Percentiles rank a stretch among this genome's conserved stretches.
These are phyloP conservation scores for Solanum microdontum DNA, from an alignment of 257 asterid genomes.

Conservation along the genomic window DNA sequence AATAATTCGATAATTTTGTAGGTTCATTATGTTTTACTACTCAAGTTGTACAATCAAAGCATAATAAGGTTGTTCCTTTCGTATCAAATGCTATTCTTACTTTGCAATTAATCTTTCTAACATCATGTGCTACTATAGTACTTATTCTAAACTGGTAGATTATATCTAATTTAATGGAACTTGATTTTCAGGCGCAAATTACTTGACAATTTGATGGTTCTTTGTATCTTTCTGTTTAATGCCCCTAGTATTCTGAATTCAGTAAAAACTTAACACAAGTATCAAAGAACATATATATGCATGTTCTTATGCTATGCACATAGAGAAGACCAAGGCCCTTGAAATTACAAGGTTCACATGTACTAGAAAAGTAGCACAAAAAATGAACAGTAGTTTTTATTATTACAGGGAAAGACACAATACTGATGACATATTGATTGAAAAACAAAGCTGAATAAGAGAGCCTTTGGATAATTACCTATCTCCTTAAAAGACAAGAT, in stretches of 20 bases:
- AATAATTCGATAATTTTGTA: background rate
- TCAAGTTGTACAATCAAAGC: background rate
- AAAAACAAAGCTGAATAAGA: background rate
- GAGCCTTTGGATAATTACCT: background rate
- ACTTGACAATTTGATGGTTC: background rate
- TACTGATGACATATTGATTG: background rate
- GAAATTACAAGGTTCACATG: background rate
- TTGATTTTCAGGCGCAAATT: too few species aligned
- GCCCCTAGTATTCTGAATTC: background rate
- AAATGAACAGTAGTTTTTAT: background rate
- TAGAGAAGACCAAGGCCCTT: background rate
- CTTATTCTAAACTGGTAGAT: too few species aligned
- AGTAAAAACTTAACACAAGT: background rate
- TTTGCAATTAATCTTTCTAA: too few species aligned
- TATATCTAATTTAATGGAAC: too few species aligned
- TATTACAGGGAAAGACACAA: background rate
- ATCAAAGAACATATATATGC: background rate
- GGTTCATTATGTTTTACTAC: background rate
- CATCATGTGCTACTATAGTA: too few species aligned
- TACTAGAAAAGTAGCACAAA: background rate
- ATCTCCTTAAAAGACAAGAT: background rate
- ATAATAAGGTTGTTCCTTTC: background rate
- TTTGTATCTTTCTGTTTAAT: background rate
- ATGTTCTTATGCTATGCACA: background rate
- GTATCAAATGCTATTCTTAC: too few species aligned